Conservation (phyloP, 1,284 basidiomycete genomes). For the Xerocomus tenax region DNA sequence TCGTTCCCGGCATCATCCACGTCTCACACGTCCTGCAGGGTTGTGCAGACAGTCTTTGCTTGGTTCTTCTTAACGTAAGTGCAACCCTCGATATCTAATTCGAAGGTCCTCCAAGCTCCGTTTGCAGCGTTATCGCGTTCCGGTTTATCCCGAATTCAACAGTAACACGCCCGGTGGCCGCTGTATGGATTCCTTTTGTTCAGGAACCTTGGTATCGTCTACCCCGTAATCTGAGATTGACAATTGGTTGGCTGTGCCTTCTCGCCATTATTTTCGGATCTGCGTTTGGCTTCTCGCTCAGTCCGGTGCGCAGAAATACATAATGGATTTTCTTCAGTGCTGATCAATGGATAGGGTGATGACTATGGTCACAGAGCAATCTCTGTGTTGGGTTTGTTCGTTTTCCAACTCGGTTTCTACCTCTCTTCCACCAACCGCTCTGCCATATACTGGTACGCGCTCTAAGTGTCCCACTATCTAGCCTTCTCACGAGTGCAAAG, state of each 20-base stretch:
- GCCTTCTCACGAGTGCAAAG: slow-evolving; percentile 30
- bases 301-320: slow-evolving; percentile 37
- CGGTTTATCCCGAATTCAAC: slow-evolving; percentile 66
- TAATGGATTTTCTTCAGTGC: neutral
- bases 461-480: neutral
- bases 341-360: slow-evolving; percentile 41
- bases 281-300: slow-evolving; percentile 68
- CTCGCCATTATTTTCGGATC: slow-evolving; percentile 71
- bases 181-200: slow-evolving; percentile 58
- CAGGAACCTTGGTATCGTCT: slow-evolving; percentile 63
- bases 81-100: neutral
- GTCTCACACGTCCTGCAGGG: slow-evolving; percentile 35
- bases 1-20: neutral
- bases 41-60: slow-evolving; percentile 70
- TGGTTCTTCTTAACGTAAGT: slow-evolving; percentile 69
- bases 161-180: slow-evolving; percentile 56
- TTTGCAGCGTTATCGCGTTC: slow-evolving; percentile 64
- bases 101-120: neutral
- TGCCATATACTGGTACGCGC: slow-evolving; percentile 55
- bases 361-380: slow-evolving; percentile 71
- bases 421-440: slow-evolving; percentile 51
- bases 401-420: slow-evolving; percentile 72
- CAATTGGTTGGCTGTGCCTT: slow-evolving; percentile 66
- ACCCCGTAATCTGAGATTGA: slow-evolving; percentile 48
- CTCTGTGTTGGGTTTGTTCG: slow-evolving; percentile 67